Base-by-base conservation (phyloP, 2,329 filamentous ascomycete genomes). In the Paraconiothyrium sp. region DNA sequence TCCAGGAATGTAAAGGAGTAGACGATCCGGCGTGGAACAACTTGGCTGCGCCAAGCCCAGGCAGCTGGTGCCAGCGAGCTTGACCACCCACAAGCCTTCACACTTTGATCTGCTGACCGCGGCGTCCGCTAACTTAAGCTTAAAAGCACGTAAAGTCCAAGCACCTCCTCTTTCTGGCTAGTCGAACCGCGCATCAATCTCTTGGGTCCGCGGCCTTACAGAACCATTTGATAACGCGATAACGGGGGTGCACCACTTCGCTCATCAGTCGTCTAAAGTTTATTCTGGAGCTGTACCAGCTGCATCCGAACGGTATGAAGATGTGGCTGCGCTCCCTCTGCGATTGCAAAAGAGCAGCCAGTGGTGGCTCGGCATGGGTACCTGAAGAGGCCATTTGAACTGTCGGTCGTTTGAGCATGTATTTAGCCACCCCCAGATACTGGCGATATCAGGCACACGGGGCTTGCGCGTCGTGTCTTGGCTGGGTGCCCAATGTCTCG, bases 41-140 rank as follows among this genome's bases (percentile, higher is more conserved):
- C 16, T 46, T 55, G 22, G 34, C 37, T 46, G 57, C 35, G 50
- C 22, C n/a, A 11, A 55, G 57, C 60, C 54, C 64, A 64, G 48
- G 48, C 54, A 49, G 58, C 20, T 20, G 43, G 34, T 35, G 35
- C 46, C 20, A 51, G 44, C n/a, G 24, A 43, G 37, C 60, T 60
- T 14, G 14, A 50, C 22, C 50, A 34, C 14, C 22, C 35, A 32
- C 13, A 44, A 11, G 47, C 30, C n/a, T 43, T 54, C n/a, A 20
- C 51, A 54, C 20, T 20, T 63, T 58, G 60, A 68, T 65, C 71
- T 54, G 61, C 62, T 70, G 65, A 70, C 66, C 63, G 60, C 46
- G 61, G 61, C 61, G 46, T 58, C 62, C 61, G 67, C 76, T 72
- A 73, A 69, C 60, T 71, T 73, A 73, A 76, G 73, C 73, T 76